Evolutionary conservation across 768 basidiomycete species (phyloP).

Genomic region (Calocybe indica): DNA sequence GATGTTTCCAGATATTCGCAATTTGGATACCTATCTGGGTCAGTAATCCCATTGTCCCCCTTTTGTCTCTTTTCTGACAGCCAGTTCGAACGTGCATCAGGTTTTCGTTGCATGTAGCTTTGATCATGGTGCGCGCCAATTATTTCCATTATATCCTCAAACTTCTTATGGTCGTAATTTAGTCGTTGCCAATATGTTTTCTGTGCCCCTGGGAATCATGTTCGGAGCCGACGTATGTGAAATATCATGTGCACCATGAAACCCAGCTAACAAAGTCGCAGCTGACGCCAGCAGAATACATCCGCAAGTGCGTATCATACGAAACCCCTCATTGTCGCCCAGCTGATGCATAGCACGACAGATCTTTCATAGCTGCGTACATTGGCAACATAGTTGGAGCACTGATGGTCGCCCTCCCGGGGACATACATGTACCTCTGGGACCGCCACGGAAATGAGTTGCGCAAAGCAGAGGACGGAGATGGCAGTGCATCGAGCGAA

Average conservation of each 20-base stretch:
- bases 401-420: constrained; percentile 58
- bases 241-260: not conserved
- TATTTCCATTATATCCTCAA: not conserved
- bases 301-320: constrained; percentile 47
- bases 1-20: constrained; percentile 39
- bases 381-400: constrained; percentile 67
- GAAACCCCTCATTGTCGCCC: not conserved
- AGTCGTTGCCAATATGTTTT: constrained; percentile 66
- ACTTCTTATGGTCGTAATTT: not conserved
- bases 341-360: constrained; percentile 7
- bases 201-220: constrained; percentile 64
- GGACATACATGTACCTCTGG: constrained; percentile 54
- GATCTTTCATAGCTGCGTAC: constrained; percentile 59
- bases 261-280: constrained; percentile 11
- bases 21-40: constrained; percentile 78
- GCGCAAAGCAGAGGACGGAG: constrained; percentile 32
- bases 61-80: not conserved
- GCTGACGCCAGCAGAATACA: constrained; percentile 52
- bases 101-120: constrained; percentile 64
- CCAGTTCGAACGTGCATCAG: constrained; percentile 20
- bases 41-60: constrained; percentile 10
- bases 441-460: constrained; percentile 41
- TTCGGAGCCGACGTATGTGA: constrained; percentile 57
- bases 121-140: constrained; percentile 55
- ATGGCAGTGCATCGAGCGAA: not conserved